Conservation (phyloP, 306 rosid species). For the Cyclanthera cordifolia region DNA sequence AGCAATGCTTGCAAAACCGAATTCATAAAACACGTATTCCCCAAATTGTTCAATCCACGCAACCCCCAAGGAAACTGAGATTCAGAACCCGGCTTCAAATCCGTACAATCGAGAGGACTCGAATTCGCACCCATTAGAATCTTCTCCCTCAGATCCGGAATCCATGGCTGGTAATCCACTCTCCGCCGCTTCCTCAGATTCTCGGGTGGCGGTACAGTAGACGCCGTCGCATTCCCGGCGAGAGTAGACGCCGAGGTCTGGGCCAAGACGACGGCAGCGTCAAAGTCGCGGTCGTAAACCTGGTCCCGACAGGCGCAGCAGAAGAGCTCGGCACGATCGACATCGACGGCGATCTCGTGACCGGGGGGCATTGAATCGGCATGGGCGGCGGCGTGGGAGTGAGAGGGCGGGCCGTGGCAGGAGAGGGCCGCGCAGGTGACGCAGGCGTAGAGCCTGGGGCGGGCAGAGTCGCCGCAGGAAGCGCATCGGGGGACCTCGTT, state of each 20-base stretch:
- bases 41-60: slow-evolving; percentile 82
- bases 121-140: slow-evolving; percentile 39
- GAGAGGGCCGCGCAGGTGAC: slow-evolving; percentile 63
- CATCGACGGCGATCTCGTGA: slow-evolving; percentile 85
- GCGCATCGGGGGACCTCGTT: slow-evolving; percentile 54
- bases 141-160: slow-evolving; percentile 55
- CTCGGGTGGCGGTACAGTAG: slow-evolving; percentile 34
- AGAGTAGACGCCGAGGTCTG: slow-evolving; percentile 49
- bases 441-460: slow-evolving; percentile 55
- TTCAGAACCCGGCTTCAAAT: slow-evolving; percentile 15
- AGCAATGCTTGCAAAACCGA: slow-evolving; percentile 88
- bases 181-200: slow-evolving; percentile 70
- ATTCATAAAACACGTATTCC: slow-evolving; percentile 89
- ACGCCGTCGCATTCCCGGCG: slow-evolving; percentile 24
- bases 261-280: slow-evolving; percentile 67
- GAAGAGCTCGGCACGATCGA: slow-evolving; percentile 90
- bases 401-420: slow-evolving; percentile 37
- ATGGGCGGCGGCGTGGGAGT: slow-evolving; percentile 71
- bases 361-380: slow-evolving; percentile 50
- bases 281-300: slow-evolving; percentile 85
- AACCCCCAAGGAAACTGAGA: slow-evolving; percentile 55
- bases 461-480: slow-evolving; percentile 40
- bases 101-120: slow-evolving; percentile 25
- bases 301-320: slow-evolving; percentile 85
- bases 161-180: slow-evolving; percentile 69